Conservation (phyloP, 768 basidiomycete species). For the Pulveroboletus sp. region DNA sequence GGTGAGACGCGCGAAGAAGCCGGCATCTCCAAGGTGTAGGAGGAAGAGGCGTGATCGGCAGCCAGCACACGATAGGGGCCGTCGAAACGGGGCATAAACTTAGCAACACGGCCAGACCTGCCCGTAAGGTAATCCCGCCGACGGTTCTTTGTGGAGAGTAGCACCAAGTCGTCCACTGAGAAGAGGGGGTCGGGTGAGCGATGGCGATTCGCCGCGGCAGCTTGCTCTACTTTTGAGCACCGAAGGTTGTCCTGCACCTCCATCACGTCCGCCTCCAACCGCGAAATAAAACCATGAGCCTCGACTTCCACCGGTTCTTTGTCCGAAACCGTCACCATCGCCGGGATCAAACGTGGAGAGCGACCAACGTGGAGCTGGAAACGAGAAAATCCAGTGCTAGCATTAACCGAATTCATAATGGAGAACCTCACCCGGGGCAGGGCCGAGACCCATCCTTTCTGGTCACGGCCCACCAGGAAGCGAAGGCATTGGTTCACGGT, state of each 20-base stretch:
- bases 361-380: conserved; percentile 30
- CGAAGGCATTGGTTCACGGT: conserved; percentile 11
- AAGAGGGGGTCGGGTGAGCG: background rate
- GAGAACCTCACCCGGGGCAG: conserved; percentile 31
- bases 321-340: background rate
- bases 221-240: background rate
- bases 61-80: conserved; percentile 24
- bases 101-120: conserved; percentile 33
- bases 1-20: conserved; percentile 16
- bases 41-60: conserved; percentile 14
- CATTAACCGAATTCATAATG: conserved; percentile 33
- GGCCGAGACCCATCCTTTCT: conserved; percentile 27
- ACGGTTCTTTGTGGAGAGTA: background rate
- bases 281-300: background rate
- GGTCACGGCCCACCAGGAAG: conserved; percentile 1
- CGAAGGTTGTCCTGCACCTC: background rate
- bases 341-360: conserved; percentile 24
- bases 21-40: conserved; percentile 22
- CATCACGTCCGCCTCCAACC: background rate
- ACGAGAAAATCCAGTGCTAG: conserved; percentile 28
- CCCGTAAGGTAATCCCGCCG: background rate
- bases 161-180: background rate
- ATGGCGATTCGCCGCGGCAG: background rate
- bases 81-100: conserved; percentile 40
- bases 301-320: background rate